Percentiles rank a stretch among this genome's conserved stretches.
Conservation (phyloP, 2,329 filamentous ascomycete species). For the Monosporascus sp. region DNA sequence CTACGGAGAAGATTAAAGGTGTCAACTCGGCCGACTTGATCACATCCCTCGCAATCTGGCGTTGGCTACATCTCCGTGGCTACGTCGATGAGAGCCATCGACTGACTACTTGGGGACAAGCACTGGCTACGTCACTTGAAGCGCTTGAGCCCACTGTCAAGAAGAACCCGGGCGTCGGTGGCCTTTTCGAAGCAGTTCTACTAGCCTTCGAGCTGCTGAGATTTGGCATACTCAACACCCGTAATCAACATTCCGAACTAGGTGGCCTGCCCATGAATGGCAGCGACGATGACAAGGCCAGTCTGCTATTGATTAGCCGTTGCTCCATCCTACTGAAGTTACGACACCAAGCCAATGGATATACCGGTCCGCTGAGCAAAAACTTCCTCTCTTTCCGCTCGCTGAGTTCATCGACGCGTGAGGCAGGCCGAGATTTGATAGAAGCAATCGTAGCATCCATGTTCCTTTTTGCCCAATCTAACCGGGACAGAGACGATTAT, state of each 20-base stretch:
- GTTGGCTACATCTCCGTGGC: slow-evolving; percentile 82
- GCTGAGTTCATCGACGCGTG: slow-evolving; percentile 72
- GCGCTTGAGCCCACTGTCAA: slow-evolving; percentile 52
- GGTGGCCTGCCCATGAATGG: slow-evolving; percentile 52
- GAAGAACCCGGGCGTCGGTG: slow-evolving; percentile 37
- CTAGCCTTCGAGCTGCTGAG: slow-evolving; percentile 82
- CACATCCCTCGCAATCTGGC: slow-evolving; percentile 71
- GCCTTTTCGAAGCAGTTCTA: slow-evolving; percentile 71
- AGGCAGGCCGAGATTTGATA: slow-evolving; percentile 73
- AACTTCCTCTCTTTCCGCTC: slow-evolving; percentile 84
- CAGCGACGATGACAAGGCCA: slow-evolving; percentile 68
- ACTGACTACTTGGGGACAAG: slow-evolving; percentile 79
- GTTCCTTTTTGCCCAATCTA: slow-evolving; percentile 74
- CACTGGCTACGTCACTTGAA: slow-evolving; percentile 65
- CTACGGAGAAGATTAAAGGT: slow-evolving; percentile 54
- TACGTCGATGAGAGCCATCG: slow-evolving; percentile 77
- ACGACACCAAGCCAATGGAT: slow-evolving; percentile 79
- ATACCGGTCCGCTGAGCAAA: slow-evolving; percentile 89
- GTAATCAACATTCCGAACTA: slow-evolving; percentile 51
- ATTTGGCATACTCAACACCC: slow-evolving; percentile 70
- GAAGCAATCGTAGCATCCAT: slow-evolving; percentile 78
- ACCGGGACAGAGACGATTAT: slow-evolving; percentile 63
- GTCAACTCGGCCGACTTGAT: slow-evolving; percentile 63
- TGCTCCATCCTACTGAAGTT: slow-evolving; percentile 79
- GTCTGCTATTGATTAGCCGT: slow-evolving; percentile 78